Evolutionary conservation across 192 early-diverging fungal genomes (phyloP).

Genomic region (Funneliformis mosseae): DNA sequence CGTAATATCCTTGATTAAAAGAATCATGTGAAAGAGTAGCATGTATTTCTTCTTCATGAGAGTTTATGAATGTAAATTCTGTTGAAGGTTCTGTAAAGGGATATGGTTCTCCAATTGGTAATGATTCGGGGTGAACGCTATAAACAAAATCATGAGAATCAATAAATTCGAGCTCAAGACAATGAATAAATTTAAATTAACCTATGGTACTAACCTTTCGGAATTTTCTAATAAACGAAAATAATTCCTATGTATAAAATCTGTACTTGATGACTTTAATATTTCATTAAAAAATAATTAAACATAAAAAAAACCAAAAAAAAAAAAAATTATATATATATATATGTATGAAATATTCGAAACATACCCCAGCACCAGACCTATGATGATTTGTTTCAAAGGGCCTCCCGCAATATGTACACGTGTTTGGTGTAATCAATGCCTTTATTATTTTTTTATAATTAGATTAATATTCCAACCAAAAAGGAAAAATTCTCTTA

Average conservation of each 20-base stretch:
- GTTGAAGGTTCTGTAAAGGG: background rate
- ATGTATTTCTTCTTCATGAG: background rate
- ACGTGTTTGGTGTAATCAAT: background rate
- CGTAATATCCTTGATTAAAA: slow-evolving; percentile 96
- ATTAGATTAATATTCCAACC: background rate
- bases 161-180: background rate
- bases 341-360: no score
- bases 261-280: slow-evolving; percentile 24
- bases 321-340: no score
- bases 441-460: background rate
- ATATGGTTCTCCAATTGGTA: background rate
- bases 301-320: slow-evolving; percentile 10
- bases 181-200: background rate
- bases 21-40: slow-evolving; percentile 58
- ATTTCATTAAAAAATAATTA: slow-evolving; percentile 1
- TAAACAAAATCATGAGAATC: background rate
- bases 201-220: background rate
- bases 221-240: slow-evolving; percentile 56
- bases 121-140: background rate
- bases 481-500: background rate
- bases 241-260: slow-evolving; percentile 59
- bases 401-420: background rate
- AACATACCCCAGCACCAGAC: background rate
- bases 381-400: background rate
- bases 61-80: slow-evolving; percentile 30